phyloP scores from a whole-genome alignment of 441 rosid genomes.

The Brassica balearica region DNA sequence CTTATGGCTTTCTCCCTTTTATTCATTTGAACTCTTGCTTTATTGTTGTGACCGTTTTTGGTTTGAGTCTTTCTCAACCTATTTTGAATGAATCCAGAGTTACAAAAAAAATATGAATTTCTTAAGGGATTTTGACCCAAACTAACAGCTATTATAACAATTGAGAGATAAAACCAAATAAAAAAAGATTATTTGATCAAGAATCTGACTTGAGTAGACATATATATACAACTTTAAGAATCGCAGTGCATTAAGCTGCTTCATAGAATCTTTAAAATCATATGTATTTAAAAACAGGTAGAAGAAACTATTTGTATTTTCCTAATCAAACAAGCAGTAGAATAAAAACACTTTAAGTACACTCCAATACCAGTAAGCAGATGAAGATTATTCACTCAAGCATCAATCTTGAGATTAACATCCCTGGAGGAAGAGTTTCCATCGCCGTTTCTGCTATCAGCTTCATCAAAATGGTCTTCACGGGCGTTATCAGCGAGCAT shows the following conservation, averaged over 20 bases:
- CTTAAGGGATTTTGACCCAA: too few relatives aligned
- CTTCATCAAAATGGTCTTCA: constrained; percentile 88
- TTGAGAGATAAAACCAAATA: too few relatives aligned
- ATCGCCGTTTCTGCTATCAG: constrained; percentile 43
- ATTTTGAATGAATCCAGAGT: too few relatives aligned
- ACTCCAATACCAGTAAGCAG: constrained; percentile 20
- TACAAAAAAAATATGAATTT: not conserved
- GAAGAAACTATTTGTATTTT: constrained; percentile 16
- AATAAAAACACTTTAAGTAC: not conserved
- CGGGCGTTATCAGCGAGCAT: constrained; percentile 93
- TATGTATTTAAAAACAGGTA: not conserved
- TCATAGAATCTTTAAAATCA: constrained; percentile 16
- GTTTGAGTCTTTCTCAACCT: too few relatives aligned
- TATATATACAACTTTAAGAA: too few relatives aligned
- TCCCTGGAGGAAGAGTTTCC: constrained; percentile 39
- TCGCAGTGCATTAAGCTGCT: too few relatives aligned
- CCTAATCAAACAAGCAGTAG: constrained; percentile 21
- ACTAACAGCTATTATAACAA: too few relatives aligned
- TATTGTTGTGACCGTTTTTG: too few relatives aligned
- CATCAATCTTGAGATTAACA: constrained; percentile 44
- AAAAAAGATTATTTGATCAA: too few relatives aligned
- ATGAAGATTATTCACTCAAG: constrained; percentile 25
- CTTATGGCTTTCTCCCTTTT: too few relatives aligned
- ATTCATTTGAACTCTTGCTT: too few relatives aligned
- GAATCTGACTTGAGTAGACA: too few relatives aligned